Evolutionary conservation across 371 early-diverging fungal genomes (phyloP).

Genomic region (Rhizopus sp.): DNA sequence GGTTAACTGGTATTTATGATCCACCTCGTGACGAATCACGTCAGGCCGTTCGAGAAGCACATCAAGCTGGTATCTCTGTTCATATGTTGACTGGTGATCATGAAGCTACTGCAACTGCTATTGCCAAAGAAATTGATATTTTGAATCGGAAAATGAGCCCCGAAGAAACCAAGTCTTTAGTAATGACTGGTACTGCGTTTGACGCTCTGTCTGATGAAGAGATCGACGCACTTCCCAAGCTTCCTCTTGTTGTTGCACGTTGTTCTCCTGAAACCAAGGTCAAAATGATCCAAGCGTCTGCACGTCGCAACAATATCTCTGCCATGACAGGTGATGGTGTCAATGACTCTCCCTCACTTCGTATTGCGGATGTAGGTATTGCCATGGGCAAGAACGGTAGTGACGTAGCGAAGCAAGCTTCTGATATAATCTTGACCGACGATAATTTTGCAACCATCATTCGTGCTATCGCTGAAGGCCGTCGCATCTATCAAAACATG

Average conservation of each 20-base stretch:
- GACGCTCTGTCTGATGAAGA: slow-evolving; percentile 82
- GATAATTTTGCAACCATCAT: slow-evolving; percentile 90
- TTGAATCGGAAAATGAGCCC: slow-evolving; percentile 48
- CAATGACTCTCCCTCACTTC: slow-evolving; percentile 91
- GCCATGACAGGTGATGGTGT: slow-evolving; percentile 93
- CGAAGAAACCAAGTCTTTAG: slow-evolving; percentile 54
- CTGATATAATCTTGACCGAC: slow-evolving; percentile 87
- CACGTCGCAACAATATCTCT: slow-evolving; percentile 68
- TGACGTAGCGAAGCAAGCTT: slow-evolving; percentile 92
- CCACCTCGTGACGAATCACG: slow-evolving; percentile 80
- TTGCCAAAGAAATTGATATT: slow-evolving; percentile 91
- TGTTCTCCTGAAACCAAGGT: slow-evolving; percentile 96
- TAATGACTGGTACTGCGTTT: slow-evolving; percentile 84
- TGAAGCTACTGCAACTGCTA: slow-evolving; percentile 86
- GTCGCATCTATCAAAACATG: slow-evolving; percentile 91
- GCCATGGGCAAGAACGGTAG: slow-evolving; percentile 92
- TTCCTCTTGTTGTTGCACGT: slow-evolving; percentile 92
- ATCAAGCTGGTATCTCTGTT: slow-evolving; percentile 88
- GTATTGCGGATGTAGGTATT: slow-evolving; percentile 89
- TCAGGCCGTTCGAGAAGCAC: slow-evolving; percentile 80
- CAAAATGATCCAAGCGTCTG: slow-evolving; percentile 93
- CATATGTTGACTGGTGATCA: slow-evolving; percentile 96
- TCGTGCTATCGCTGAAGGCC: slow-evolving; percentile 80
- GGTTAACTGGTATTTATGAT: slow-evolving; percentile 90
- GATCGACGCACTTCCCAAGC: slow-evolving; percentile 71